These are phyloP conservation scores for Dittrichia graveolens DNA, from an alignment of 129 eudicot genomes.

Conservation along the genomic window DNA sequence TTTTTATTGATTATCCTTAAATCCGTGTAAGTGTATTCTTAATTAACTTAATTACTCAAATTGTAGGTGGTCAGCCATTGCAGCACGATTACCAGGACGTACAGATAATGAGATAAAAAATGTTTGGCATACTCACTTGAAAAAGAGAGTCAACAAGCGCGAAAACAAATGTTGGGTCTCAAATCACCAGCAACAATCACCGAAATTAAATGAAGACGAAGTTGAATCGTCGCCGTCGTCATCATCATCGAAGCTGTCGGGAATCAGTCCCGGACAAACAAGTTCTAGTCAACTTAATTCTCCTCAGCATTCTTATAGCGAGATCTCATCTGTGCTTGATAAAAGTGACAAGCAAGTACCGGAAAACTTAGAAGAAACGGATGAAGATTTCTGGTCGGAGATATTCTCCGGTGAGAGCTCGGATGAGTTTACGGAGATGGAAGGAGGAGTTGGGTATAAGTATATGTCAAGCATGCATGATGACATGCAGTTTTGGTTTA, in stretches of 20 bases:
- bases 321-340: conserved; percentile 34
- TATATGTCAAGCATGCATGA: conserved; percentile 34
- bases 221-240: conserved; percentile 19
- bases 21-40: no score
- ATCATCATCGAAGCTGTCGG: not conserved
- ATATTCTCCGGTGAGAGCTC: conserved; percentile 41
- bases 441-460: conserved; percentile 1
- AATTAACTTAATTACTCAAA: not conserved
- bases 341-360: not conserved
- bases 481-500: conserved; percentile 61
- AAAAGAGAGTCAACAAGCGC: conserved; percentile 44
- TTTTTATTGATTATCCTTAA: not conserved
- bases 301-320: conserved; percentile 40
- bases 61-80: conserved; percentile 84
- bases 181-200: not conserved
- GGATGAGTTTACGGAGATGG: conserved; percentile 23
- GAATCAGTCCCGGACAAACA: conserved; percentile 12
- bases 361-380: conserved; percentile 20
- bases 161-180: conserved; percentile 10
- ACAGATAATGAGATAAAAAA: conserved; percentile 90
- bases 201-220: conserved; percentile 14
- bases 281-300: conserved; percentile 28
- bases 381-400: conserved; percentile 54
- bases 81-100: conserved; percentile 77
- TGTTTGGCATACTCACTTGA: conserved; percentile 87